A percentile compares a stretch with the other conserved stretches of the same genome.
Conservation (phyloP, 2,329 filamentous ascomycete genomes). For the Stagonosporopsis chrysanthemi region DNA sequence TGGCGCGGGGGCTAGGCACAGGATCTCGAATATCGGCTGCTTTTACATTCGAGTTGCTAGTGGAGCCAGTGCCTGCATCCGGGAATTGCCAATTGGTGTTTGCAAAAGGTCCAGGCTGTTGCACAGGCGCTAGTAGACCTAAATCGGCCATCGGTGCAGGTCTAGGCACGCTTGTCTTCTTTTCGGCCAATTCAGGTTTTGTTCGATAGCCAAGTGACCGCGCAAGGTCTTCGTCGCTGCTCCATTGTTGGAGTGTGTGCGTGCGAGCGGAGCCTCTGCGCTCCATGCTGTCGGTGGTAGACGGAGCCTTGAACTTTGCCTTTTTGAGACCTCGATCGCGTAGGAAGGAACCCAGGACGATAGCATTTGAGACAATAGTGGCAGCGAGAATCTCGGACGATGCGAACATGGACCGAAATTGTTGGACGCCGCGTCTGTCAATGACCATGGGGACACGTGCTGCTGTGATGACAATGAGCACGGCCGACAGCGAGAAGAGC, state of each 20-base stretch:
- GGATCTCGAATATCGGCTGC: constrained; percentile 41
- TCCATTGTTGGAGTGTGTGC: constrained; percentile 76
- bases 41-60: constrained; percentile 34
- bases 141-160: constrained; percentile 47
- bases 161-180: constrained; percentile 51
- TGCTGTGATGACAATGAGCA: constrained; percentile 79
- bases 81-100: constrained; percentile 48
- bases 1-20: constrained; percentile 46
- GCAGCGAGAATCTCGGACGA: constrained; percentile 91
- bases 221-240: constrained; percentile 90
- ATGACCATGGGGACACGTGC: constrained; percentile 86
- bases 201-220: constrained; percentile 77
- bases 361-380: constrained; percentile 82
- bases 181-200: constrained; percentile 58
- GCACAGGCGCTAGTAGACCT: constrained; percentile 32
- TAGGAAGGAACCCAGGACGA: constrained; percentile 92
- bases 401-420: constrained; percentile 86
- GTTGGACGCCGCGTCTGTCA: constrained; percentile 73
- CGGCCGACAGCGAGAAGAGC: constrained; percentile 84
- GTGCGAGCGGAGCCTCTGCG: constrained; percentile 66
- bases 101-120: constrained; percentile 34
- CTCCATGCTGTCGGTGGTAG: constrained; percentile 59
- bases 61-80: constrained; percentile 25
- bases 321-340: constrained; percentile 92
- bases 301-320: constrained; percentile 71